Conservation (phyloP, 345 rosid species). For the Gossypium arboreum region DNA sequence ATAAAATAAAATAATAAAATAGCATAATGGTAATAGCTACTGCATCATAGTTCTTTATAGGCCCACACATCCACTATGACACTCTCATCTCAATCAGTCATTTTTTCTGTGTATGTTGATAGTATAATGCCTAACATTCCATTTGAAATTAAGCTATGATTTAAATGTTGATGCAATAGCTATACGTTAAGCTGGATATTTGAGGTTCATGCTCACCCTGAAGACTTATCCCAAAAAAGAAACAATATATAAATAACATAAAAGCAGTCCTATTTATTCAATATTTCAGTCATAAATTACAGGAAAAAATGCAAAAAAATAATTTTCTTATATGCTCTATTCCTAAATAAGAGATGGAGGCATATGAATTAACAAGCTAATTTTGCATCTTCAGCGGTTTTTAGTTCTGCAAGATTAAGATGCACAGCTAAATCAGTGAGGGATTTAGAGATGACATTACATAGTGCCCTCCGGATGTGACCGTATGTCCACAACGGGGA, state of each 20-base stretch:
- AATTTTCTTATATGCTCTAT: not conserved
- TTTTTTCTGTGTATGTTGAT: not conserved
- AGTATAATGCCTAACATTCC: not conserved
- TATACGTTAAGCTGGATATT: not conserved
- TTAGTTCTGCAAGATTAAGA: not conserved
- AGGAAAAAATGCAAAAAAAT: no score
- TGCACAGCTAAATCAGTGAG: conserved; percentile 1
- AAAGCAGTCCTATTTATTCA: not conserved
- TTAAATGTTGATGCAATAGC: not conserved
- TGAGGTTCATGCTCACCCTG: not conserved
- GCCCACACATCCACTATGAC: not conserved
- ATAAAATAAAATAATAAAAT: no score
- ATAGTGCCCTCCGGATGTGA: conserved; percentile 88
- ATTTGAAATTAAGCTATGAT: not conserved
- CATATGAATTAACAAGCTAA: not conserved
- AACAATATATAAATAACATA: not conserved
- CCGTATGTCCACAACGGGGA: conserved; percentile 89
- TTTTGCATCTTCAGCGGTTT: not conserved
- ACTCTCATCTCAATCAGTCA: not conserved
- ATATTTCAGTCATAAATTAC: not conserved
- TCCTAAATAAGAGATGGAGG: not conserved
- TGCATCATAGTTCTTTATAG: not conserved
- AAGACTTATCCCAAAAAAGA: not conserved
- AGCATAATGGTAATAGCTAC: not conserved
- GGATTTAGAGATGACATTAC: conserved; percentile 43